Base-by-base conservation (phyloP, 1,139 yeast species). In the Candida sojae region DNA sequence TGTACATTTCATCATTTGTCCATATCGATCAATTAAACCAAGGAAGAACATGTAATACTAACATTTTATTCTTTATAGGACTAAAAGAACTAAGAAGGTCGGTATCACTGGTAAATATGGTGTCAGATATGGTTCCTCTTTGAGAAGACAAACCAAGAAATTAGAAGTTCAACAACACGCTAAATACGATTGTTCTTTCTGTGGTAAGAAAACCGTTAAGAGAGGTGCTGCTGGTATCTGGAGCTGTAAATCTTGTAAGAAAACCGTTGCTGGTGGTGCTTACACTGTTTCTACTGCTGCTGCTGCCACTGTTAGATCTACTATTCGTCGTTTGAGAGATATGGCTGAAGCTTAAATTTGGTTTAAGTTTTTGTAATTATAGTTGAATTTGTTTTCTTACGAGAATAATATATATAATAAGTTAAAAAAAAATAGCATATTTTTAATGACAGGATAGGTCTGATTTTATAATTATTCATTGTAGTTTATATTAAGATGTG, bases 41-140 rank as follows among this genome's bases (percentile, higher is more conserved):
- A 6, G 26, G 10, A 35, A 11, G 25, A 38, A 26, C 23, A 38
- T 21, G 29, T 17, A 28, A 43, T 73, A 75, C 80, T 77, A 78
- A 77, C 82, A 60, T 55, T 31, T 11, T 23, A 6, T n/a, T 33
- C 13, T 33, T 40, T 39, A 57, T 68, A 90, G 96, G 98, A 87
- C 97, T 80, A 92, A 92, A 84, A 90, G 99, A 88, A 93, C 99
- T 71, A 93, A 93, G 96, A 93, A 93, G 92, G 99, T 93, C 77
- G 99, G 99, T 81, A 93, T 93, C 84, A 93, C 99, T 79, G 99
- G 99, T 86, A 95, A 95, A 86, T 93, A 90, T 87, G 99, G 98
- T 89, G 97, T 93, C 82, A 92, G 99, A 87, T 93, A 93, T 83
- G 98, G 99, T 92, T 93, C 99, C 71, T 95, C 99, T 64, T 86